A percentile compares a stretch with the other conserved stretches of the same genome.
These are phyloP conservation scores for Saitozyma sp. DNA, from an alignment of 768 basidiomycete species.

Conservation along the genomic window DNA sequence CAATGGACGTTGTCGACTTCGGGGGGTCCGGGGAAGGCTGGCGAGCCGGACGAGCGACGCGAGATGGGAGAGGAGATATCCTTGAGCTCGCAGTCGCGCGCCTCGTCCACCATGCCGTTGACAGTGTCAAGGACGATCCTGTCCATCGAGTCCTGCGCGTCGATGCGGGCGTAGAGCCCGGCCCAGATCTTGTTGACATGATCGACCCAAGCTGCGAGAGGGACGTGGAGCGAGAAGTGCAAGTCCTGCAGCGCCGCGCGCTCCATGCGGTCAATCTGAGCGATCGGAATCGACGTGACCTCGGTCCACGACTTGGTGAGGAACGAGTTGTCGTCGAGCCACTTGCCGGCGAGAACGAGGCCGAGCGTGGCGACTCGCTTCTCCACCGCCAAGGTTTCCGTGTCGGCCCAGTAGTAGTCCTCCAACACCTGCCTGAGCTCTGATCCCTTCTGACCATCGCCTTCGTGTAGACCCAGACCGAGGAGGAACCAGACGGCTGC, in stretches of 20 bases:
- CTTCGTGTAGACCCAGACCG: constrained; percentile 41
- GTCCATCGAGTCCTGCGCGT: constrained; percentile 12
- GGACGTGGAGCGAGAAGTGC: constrained; percentile 34
- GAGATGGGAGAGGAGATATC: constrained; percentile 3
- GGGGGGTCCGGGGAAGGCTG: background rate
- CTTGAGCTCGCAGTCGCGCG: constrained; percentile 21
- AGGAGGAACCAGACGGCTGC: constrained; percentile 37
- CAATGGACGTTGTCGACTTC: background rate
- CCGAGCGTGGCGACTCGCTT: constrained; percentile 38
- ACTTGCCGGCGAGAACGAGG: constrained; percentile 46
- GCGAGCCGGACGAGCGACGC: background rate
- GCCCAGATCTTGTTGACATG: constrained; percentile 29
- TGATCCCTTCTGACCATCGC: constrained; percentile 34
- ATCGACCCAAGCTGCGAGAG: constrained; percentile 28
- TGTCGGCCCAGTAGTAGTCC: constrained; percentile 9
- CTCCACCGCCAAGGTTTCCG: constrained; percentile 23
- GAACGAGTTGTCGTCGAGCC: constrained; percentile 51
- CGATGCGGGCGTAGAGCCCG: constrained; percentile 4
- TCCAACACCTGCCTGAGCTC: constrained; percentile 18
- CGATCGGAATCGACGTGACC: constrained; percentile 29
- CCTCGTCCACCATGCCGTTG: constrained; percentile 30
- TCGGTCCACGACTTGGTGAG: constrained; percentile 44
- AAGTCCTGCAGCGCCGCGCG: constrained; percentile 23
- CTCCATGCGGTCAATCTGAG: constrained; percentile 30
- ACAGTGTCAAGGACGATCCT: constrained; percentile 14